These are phyloP conservation scores for Gillenia trifoliata DNA, from an alignment of 306 rosid species.

Conservation along the genomic window DNA sequence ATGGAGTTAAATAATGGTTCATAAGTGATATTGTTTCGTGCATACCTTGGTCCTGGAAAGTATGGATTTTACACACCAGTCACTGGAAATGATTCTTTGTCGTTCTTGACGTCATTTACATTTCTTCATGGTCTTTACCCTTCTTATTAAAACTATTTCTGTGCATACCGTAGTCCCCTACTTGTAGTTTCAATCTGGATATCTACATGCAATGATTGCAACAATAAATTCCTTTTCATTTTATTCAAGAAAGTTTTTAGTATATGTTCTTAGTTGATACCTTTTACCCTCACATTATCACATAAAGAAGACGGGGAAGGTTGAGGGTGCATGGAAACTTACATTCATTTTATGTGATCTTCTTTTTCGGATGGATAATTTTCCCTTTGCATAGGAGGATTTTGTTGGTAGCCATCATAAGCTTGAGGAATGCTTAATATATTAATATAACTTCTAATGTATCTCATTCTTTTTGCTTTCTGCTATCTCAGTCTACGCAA, in stretches of 20 bases:
- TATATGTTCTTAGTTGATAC: background rate
- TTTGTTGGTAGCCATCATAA: background rate
- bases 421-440: background rate
- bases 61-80: background rate
- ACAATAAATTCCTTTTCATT: background rate
- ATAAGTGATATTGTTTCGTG: constrained; percentile 3
- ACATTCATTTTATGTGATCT: background rate
- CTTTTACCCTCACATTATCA: background rate
- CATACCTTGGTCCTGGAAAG: background rate
- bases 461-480: constrained; percentile 17
- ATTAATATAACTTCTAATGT: background rate
- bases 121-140: background rate
- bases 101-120: constrained; percentile 4
- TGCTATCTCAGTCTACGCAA: constrained; percentile 59
- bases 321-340: background rate
- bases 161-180: background rate
- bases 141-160: background rate
- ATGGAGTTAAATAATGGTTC: constrained; percentile 12
- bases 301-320: background rate
- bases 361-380: background rate
- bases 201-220: constrained; percentile 2
- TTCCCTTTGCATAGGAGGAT: background rate
- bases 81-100: constrained; percentile 14
- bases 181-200: background rate
- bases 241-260: background rate